A percentile compares a stretch with the other conserved stretches of the same genome.
Evolutionary conservation across 2,329 filamentous ascomycete genomes (phyloP).

Genomic region (Mycocentrospora acerina): DNA sequence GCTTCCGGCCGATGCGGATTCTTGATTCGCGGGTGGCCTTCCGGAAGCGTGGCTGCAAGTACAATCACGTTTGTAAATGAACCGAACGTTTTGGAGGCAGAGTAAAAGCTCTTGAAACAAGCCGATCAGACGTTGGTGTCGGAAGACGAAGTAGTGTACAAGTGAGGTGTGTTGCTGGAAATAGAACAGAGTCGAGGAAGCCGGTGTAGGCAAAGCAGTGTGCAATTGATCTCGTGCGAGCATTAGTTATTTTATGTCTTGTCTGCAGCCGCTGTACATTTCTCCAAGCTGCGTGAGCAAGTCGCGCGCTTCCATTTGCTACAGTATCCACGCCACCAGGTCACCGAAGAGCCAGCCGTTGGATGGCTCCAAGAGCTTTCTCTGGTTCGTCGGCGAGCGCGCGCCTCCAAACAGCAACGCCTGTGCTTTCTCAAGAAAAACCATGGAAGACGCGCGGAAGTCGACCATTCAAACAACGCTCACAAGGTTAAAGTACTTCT

Average conservation of each 20-base stretch:
- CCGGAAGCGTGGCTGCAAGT: constrained; percentile 29
- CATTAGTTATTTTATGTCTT: constrained; percentile 35
- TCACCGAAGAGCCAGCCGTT: constrained; percentile 29
- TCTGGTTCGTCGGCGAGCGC: constrained; percentile 36
- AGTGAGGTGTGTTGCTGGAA: constrained; percentile 19
- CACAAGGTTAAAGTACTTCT: constrained; percentile 27
- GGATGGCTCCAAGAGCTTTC: constrained; percentile 25
- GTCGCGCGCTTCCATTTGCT: constrained; percentile 42
- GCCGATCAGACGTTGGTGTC: constrained; percentile 28
- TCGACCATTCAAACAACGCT: constrained; percentile 25
- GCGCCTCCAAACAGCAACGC: constrained; percentile 39
- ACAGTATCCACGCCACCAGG: constrained; percentile 22
- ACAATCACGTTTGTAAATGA: constrained; percentile 11
- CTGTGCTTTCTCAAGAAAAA: constrained; percentile 21
- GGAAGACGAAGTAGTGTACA: constrained; percentile 14
- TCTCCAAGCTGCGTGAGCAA: constrained; percentile 26
- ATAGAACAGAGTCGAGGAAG: constrained; percentile 19
- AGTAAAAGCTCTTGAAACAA: constrained; percentile 26
- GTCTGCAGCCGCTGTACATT: constrained; percentile 38
- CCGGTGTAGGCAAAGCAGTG: constrained; percentile 21
- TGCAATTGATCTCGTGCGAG: constrained; percentile 30
- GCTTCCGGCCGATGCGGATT: constrained; percentile 7
- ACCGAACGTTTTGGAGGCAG: constrained; percentile 5
- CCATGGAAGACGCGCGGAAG: constrained; percentile 25
- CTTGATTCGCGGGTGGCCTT: constrained; percentile 29